These are phyloP conservation scores for Euphorbia pulcherrima DNA, from an alignment of 345 rosid species.

Conservation along the genomic window DNA sequence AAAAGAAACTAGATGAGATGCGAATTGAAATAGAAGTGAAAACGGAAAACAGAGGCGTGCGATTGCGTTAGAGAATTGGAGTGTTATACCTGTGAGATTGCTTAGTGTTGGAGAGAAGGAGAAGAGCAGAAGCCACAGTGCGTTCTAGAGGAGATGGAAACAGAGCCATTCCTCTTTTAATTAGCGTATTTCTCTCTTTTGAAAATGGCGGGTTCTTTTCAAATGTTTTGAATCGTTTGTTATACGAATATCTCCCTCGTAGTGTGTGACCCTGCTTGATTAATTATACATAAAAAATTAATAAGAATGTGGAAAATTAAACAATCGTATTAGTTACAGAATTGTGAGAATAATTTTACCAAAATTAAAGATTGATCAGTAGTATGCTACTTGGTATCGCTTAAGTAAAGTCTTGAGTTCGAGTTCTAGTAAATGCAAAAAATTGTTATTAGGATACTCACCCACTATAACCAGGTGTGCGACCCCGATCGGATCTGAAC, in stretches of 20 bases:
- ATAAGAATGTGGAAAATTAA: too few species aligned
- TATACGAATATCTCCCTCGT: background rate
- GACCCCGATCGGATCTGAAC: too few species aligned
- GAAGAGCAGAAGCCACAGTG: constrained; percentile 72
- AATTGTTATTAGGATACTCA: too few species aligned
- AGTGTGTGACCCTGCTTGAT: too few species aligned
- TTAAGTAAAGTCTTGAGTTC: too few species aligned
- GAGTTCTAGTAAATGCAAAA: too few species aligned
- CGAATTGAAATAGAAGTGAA: constrained; percentile 2
- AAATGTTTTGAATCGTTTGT: constrained; percentile 18
- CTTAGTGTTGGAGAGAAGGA: constrained; percentile 48
- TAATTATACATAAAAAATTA: too few species aligned
- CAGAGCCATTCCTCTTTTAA: constrained; percentile 28
- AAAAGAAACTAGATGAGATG: constrained; percentile 5
- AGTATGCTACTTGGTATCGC: too few species aligned
- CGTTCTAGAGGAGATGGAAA: constrained; percentile 66
- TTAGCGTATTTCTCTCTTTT: constrained; percentile 6
- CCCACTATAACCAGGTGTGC: too few species aligned
- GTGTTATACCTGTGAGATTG: constrained; percentile 33
- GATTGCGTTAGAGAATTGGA: background rate
- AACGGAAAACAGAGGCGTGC: background rate
- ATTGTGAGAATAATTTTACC: too few species aligned
- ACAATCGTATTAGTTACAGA: too few species aligned
- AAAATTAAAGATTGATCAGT: too few species aligned
- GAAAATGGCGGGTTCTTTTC: constrained; percentile 51